A percentile compares a stretch with the other conserved stretches of the same genome.
Evolutionary conservation across 176 grass and related monocot species (phyloP).

Genomic region (Thalia dealbata): DNA sequence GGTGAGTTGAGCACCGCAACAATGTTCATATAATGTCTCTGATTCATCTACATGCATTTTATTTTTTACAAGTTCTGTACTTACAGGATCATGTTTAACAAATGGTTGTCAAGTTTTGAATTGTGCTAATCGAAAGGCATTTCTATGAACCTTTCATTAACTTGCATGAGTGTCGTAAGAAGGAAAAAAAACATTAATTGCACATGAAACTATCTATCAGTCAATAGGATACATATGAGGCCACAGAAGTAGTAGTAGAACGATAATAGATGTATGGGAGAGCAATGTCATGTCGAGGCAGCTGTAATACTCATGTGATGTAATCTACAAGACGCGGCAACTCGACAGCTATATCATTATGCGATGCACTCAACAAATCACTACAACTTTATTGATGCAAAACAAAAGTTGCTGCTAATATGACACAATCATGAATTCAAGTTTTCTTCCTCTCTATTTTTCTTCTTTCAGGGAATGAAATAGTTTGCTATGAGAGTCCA

Average conservation of each 20-base stretch:
- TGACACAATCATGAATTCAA: neutral
- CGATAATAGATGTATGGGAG: too few species aligned
- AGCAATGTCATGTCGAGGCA: too few species aligned
- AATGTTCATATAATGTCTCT: neutral
- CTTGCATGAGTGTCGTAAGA: neutral
- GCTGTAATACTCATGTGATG: too few species aligned
- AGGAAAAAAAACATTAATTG: neutral
- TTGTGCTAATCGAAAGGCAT: neutral
- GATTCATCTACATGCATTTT: neutral
- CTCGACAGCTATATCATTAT: too few species aligned
- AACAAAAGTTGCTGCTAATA: neutral
- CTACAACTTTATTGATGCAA: neutral
- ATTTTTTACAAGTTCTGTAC: neutral
- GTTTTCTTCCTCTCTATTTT: neutral
- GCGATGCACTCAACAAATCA: too few species aligned
- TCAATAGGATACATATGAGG: neutral
- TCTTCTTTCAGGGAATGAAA: slow-evolving; percentile 70
- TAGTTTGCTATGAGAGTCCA: slow-evolving; percentile 83
- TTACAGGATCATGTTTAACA: too few species aligned
- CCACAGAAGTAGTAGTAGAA: neutral
- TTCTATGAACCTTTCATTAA: neutral
- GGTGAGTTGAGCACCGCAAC: slow-evolving; percentile 2
- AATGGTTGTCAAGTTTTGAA: neutral
- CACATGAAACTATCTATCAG: neutral
- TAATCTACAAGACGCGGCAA: too few species aligned